These are phyloP conservation scores for Penicillium soppii DNA, from an alignment of 495 filamentous ascomycete genomes.

Conservation along the genomic window DNA sequence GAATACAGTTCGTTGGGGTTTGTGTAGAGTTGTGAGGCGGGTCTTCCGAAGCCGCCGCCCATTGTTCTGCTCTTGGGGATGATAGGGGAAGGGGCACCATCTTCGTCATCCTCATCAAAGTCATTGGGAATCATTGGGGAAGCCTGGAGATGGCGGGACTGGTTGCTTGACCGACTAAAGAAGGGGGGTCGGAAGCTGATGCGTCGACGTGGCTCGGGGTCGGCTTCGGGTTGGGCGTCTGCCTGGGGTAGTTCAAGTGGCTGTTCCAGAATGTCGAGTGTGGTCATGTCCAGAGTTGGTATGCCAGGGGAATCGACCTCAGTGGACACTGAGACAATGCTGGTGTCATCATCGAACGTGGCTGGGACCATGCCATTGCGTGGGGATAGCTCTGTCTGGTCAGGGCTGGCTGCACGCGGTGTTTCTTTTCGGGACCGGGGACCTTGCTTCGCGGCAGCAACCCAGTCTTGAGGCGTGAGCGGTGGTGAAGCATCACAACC, in stretches of 20 bases:
- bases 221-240: slow-evolving; percentile 23
- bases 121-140: slow-evolving; percentile 27
- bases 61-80: slow-evolving; percentile 32
- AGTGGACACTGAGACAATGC: slow-evolving; percentile 25
- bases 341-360: slow-evolving; percentile 26
- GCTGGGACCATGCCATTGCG: slow-evolving; percentile 10
- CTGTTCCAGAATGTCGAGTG: slow-evolving; percentile 19
- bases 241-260: slow-evolving; percentile 10
- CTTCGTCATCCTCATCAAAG: slow-evolving; percentile 23
- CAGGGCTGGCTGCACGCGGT: slow-evolving; percentile 4
- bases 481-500: slow-evolving; percentile 25
- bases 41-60: slow-evolving; percentile 11
- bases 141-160: slow-evolving; percentile 24
- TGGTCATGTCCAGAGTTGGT: slow-evolving; percentile 33
- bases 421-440: slow-evolving; percentile 21
- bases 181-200: slow-evolving; percentile 39
- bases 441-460: slow-evolving; percentile 38
- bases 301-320: slow-evolving; percentile 30
- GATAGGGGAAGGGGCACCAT: slow-evolving; percentile 38
- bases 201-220: slow-evolving; percentile 29
- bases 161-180: slow-evolving; percentile 28
- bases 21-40: slow-evolving; percentile 22
- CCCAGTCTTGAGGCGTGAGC: slow-evolving; percentile 44
- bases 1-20: slow-evolving; percentile 12
- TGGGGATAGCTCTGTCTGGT: slow-evolving; percentile 11